Evolutionary conservation across 2,329 filamentous ascomycete genomes (phyloP), one percentile per base, ranked within the genome.

Genomic region (Madurella mycetomatis): DNA sequence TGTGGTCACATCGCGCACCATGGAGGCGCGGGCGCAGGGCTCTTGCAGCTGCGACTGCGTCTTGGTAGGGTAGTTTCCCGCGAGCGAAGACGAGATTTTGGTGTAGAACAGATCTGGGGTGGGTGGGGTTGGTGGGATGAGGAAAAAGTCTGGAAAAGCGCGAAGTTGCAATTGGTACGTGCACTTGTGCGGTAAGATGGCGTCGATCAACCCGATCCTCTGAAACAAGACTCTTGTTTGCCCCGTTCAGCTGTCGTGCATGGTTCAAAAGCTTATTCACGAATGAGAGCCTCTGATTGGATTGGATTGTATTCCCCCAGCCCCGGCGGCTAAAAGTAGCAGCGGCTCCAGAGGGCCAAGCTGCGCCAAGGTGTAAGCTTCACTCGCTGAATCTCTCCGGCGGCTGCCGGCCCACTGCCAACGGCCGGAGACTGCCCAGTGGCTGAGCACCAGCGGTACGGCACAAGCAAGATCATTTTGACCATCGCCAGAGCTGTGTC

Each of bases 341-440:
- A 49, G 5, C 31, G 31, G 4, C 16, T 15, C 17, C 13, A 25
- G 5, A 17, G n/a, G 7, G 25, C 7, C 25, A 25, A 25, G 25
- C 25, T 25, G 25, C 25, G 51, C 45, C 51, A 49, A 45, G 46
- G 46, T 13, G 51, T 54, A 54, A 49, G 51, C 41, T 39, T 41
- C 12, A 5, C 13, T 13, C 3, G 8, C 7, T 46, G 4, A 15
- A 39, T 47, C 39, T 48, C 3, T 25, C 44, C 50, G 50, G 43
- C 50, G 18, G 17, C 46, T 41, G 42, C 41, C 44, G 25, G 34
- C 25, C 25, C 25, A 25, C 25, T 7, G 25, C 30, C 42, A 51
- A 44, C 34, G 31, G 49, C 47, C 41, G 39, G 39, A 7, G 7
- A 25, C 25, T 25, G 25, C 25, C 25, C 25, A 42, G 47, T 49